These are phyloP conservation scores for Grigorovia yakushimaensis DNA, from an alignment of 805 yeast genomes.

Conservation along the genomic window DNA sequence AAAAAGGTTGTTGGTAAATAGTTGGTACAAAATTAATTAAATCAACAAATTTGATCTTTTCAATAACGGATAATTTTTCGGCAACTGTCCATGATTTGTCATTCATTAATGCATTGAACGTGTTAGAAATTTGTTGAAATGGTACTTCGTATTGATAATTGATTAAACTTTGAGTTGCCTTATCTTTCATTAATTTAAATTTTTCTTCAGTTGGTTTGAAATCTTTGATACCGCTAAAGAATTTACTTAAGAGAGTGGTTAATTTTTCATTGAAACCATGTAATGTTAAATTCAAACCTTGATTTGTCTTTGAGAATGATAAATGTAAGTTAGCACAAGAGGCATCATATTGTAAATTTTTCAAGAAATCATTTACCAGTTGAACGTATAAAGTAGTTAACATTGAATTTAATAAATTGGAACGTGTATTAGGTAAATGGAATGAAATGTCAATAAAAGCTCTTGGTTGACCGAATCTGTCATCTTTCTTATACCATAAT, in stretches of 20 bases:
- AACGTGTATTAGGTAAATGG: conserved; percentile 52
- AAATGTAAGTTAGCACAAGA: conserved; percentile 66
- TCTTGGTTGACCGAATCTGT: conserved; percentile 80
- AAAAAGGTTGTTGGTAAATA: conserved; percentile 48
- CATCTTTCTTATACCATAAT: conserved; percentile 87
- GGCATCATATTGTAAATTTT: conserved; percentile 73
- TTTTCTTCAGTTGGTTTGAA: conserved; percentile 47
- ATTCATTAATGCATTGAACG: conserved; percentile 54
- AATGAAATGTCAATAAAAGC: conserved; percentile 59
- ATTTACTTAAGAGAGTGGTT: conserved; percentile 47
- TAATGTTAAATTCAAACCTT: conserved; percentile 59
- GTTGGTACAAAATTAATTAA: conserved; percentile 42
- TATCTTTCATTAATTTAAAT: conserved; percentile 59
- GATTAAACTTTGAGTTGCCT: conserved; percentile 47
- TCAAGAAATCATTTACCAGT: conserved; percentile 60
- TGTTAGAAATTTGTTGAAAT: conserved; percentile 61
- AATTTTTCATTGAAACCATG: conserved; percentile 82
- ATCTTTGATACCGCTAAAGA: conserved; percentile 42
- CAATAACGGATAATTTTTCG: conserved; percentile 47
- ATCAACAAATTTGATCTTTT: conserved; percentile 38
- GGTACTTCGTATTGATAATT: conserved; percentile 71
- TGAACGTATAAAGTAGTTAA: conserved; percentile 57
- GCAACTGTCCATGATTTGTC: conserved; percentile 59
- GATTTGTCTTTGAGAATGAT: conserved; percentile 48
- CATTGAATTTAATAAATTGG: conserved; percentile 49